Conservation (phyloP, 2,329 filamentous ascomycete species). For the Paradendryphiella salina region DNA sequence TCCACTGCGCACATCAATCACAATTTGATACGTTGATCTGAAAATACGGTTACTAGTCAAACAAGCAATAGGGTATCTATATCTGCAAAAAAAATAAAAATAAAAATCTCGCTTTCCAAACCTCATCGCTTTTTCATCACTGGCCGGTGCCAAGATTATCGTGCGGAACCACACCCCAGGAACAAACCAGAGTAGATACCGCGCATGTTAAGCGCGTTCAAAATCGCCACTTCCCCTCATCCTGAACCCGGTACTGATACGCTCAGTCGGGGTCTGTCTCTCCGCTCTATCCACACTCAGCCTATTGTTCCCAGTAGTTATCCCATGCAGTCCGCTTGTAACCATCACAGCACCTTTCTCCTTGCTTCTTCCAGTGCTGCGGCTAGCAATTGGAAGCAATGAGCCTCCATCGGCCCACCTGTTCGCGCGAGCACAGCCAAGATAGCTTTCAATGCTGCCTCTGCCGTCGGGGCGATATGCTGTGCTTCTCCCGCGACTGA, state of each 20-base stretch:
- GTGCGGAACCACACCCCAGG: too few species aligned
- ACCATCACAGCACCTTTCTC: slow-evolving; percentile 18
- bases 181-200: not conserved
- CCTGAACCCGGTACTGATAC: slow-evolving; percentile 41
- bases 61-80: not conserved
- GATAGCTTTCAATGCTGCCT: slow-evolving; percentile 37
- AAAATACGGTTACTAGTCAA: too few species aligned
- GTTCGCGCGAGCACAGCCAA: slow-evolving; percentile 21
- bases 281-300: slow-evolving; percentile 27
- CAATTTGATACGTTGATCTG: too few species aligned
- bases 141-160: too few species aligned
- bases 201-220: slow-evolving; percentile 15
- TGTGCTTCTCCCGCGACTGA: slow-evolving; percentile 33
- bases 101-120: too few species aligned
- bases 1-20: too few species aligned
- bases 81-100: not conserved
- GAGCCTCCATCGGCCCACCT: slow-evolving; percentile 11
- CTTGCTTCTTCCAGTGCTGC: slow-evolving; percentile 30
- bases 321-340: slow-evolving; percentile 15
- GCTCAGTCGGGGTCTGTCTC: slow-evolving; percentile 28
- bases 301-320: slow-evolving; percentile 14
- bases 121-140: too few species aligned
- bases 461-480: slow-evolving; percentile 25
- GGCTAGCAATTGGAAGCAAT: slow-evolving; percentile 40
- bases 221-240: slow-evolving; percentile 40